Base-by-base conservation (phyloP, 345 rosid species). In the Cardamine resedifolia region DNA sequence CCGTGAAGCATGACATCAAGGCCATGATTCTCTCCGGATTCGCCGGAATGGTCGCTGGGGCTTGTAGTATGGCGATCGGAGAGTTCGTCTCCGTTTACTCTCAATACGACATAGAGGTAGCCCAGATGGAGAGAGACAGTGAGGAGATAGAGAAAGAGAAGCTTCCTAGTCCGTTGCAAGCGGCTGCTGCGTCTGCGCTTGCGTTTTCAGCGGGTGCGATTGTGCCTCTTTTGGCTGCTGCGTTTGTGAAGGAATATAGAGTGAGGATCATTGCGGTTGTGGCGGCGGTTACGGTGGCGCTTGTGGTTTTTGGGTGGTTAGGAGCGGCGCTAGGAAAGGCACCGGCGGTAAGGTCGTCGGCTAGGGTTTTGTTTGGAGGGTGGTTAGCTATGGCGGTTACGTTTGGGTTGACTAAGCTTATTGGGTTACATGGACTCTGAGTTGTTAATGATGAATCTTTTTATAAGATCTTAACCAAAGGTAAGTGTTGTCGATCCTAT, bases 31-130 rank as follows among this genome's bases (percentile, higher is more conserved):
- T 93, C 27, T 82, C 94, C 0, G 98, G 98, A 11, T 90, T 93
- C 47, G 97, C 98, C 0, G 98, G 98, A 3, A 70, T 90, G 15
- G 90, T 93, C 0, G 97, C 97, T 1, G 98, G 98, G 2, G 98
- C 98, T 15, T 93, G 97, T 50, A 93, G 98, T 81, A 93, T 93
- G 98, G 96, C 97, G 10, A 90, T 93, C 1, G 98, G 98, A 15
- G 98, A 93, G 75, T 90, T 85, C 9, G 98, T 93, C 28, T 93
- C 98, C 0, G 98, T 93, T 18, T 84, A 90, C 73, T 86, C 98
- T 11, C 98, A 93, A 38, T 62, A 88, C 9, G 98, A 93, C 52
- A 85, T 90, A 3, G 92, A 93, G 77, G 11, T 90, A 16, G 91
- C 97, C 43, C 98, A 93, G 16, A 77, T 82, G 75, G 85, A 83